Base-by-base conservation (phyloP, 2,329 filamentous ascomycete genomes). In the Chrysoporthe austroafricana region DNA sequence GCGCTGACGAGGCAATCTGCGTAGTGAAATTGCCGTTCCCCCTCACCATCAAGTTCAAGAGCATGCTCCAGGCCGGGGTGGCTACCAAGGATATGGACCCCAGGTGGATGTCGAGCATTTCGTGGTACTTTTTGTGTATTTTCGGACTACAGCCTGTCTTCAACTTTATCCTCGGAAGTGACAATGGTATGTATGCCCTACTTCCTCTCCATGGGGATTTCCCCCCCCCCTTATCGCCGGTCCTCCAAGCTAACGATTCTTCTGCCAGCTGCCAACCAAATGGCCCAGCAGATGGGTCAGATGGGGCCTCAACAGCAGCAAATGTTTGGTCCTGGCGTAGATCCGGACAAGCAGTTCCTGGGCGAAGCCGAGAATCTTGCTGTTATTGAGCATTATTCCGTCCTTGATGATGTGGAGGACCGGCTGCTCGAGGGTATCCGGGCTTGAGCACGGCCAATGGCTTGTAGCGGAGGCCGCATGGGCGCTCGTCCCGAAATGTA, bases 21-120 rank as follows among this genome's bases (percentile, higher is more conserved):
- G 18, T 66, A 87, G 94, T 99, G 88, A 97, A 97, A 89, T 82
- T 99, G 36, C 96, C 96, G 0, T 99, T 99, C 79, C 96, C 96
- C 3, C 86, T 99, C 72, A 99, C 96, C 43, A 94, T 97, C 79
- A 96, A 97, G 79, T 99, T 99, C 87, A 99, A 99, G 86, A 96
- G 93, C 73, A 99, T 99, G 96, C 86, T 99, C 64, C 96, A 99
- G 82, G 95, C 95, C 54, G 96, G 96, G 74, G 95, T 99, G 57
- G 94, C 94, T 71, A 99, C 96, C 36, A 91, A 90, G 75, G 96
- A 99, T 78, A 90, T 99, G 82, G 96, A 99, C 77, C 96, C 97
- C 13, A 88, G 95, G 80, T 99, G 96, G 96, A 97, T 99, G 81
- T 97, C 94, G 0, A 97, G 94, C 80, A 90, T 99, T 79, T 97